Conservation (phyloP, 495 filamentous ascomycete species). For the Aspergillus campestris region DNA sequence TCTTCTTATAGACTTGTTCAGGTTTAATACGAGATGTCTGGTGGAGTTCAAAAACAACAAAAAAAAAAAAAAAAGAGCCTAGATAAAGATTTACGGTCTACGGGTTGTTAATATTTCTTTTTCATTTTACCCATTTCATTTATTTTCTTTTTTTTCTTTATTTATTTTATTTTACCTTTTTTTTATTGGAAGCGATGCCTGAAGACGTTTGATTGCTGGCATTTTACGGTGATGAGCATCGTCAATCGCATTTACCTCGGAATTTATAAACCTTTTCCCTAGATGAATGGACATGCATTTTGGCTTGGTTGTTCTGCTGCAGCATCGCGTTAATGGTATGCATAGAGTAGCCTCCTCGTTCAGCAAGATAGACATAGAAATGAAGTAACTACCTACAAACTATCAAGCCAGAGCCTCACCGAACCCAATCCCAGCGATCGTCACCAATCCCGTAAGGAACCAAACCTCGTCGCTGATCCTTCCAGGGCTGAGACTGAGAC, state of each 20-base stretch:
- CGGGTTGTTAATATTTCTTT: neutral
- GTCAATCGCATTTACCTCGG: slow-evolving; percentile 3
- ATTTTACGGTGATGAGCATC: slow-evolving; percentile 13
- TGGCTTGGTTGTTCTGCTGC: no score
- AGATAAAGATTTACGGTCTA: slow-evolving; percentile 12
- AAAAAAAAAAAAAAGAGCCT: neutral
- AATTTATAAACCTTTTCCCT: neutral
- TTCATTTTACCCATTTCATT: slow-evolving; percentile 7
- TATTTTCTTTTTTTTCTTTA: slow-evolving; percentile 3
- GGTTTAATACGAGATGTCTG: slow-evolving; percentile 17
- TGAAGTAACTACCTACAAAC: no score
- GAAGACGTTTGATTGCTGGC: slow-evolving; percentile 13
- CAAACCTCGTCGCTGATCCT: no score
- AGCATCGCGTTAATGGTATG: no score
- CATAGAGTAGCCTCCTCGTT: no score
- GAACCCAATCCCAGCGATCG: no score
- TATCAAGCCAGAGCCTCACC: no score
- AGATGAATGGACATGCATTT: slow-evolving; percentile 1
- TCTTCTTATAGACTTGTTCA: slow-evolving; percentile 11
- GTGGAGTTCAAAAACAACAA: slow-evolving; percentile 6
- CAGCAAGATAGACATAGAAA: no score
- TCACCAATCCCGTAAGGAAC: no score
- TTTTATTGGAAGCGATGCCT: slow-evolving; percentile 11
- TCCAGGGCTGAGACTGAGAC: no score
- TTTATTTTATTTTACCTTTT: slow-evolving; percentile 8